Evolutionary conservation across 2,329 filamentous ascomycete species (phyloP).

Genomic region (Fusarium longipes): DNA sequence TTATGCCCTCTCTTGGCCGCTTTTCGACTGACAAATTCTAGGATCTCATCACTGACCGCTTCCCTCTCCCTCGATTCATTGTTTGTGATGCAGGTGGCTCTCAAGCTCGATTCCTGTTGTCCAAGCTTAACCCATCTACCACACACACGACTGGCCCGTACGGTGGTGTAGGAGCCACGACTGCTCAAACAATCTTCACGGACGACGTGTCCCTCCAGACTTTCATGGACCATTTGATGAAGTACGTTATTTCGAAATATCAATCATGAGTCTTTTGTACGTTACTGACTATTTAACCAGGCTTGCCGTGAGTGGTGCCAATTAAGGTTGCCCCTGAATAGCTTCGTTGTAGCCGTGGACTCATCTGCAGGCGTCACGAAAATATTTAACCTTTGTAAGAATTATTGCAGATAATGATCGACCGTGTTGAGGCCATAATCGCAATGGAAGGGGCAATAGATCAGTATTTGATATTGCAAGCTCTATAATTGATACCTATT

Average conservation of each 20-base stretch:
- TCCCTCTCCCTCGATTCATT: slow-evolving; percentile 98
- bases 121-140: slow-evolving; percentile 96
- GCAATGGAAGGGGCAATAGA: background rate
- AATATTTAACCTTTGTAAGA: slow-evolving; percentile 2
- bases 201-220: slow-evolving; percentile 98
- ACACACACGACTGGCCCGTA: slow-evolving; percentile 95
- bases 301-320: slow-evolving; percentile 73
- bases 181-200: slow-evolving; percentile 97
- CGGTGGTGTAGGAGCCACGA: slow-evolving; percentile 84
- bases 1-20: background rate
- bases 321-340: slow-evolving; percentile 52
- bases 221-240: slow-evolving; percentile 99
- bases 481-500: background rate
- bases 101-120: slow-evolving; percentile 94
- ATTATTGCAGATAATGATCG: background rate
- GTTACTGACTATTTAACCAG: slow-evolving; percentile 46
- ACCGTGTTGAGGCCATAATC: background rate
- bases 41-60: slow-evolving; percentile 97
- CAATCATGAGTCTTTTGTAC: background rate
- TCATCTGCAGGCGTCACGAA: background rate
- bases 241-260: slow-evolving; percentile 65
- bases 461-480: background rate
- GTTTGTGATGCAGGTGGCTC: slow-evolving; percentile 98
- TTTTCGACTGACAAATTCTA: slow-evolving; percentile 54
- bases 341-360: background rate